Conservation (phyloP, 1,284 basidiomycete genomes). For the Cryptococcus sp. region DNA sequence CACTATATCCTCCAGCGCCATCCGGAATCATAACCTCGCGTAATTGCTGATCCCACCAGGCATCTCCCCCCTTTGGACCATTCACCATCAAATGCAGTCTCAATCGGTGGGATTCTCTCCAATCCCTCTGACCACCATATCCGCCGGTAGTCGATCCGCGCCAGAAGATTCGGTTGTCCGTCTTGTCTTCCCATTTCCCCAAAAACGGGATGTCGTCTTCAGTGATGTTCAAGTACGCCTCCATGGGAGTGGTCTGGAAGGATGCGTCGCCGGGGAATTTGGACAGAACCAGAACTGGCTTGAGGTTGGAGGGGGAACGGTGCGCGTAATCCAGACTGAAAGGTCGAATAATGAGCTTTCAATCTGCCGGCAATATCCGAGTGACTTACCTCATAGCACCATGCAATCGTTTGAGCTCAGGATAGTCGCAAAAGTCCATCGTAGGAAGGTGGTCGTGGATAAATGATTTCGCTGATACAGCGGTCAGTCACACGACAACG, state of each 20-base stretch:
- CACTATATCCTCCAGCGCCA: constrained; percentile 40
- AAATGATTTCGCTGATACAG: constrained; percentile 46
- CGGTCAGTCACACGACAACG: background rate
- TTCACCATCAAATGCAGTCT: constrained; percentile 53
- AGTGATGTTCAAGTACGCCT: constrained; percentile 49
- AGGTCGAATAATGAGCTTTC: too few relatives aligned
- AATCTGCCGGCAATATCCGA: too few relatives aligned
- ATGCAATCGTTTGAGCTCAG: constrained; percentile 52
- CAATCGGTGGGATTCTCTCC: constrained; percentile 53
- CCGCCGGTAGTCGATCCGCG: constrained; percentile 54
- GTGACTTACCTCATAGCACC: constrained; percentile 47
- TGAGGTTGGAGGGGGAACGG: constrained; percentile 48
- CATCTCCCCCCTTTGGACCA: constrained; percentile 48
- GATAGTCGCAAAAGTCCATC: constrained; percentile 58
- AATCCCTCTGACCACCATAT: constrained; percentile 46
- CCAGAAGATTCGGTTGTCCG: constrained; percentile 53
- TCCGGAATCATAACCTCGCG: constrained; percentile 51
- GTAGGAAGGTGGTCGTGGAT: constrained; percentile 56
- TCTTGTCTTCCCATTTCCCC: constrained; percentile 50
- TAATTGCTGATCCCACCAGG: constrained; percentile 35
- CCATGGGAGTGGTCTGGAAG: constrained; percentile 49
- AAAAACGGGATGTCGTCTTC: constrained; percentile 34
- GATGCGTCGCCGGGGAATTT: constrained; percentile 52
- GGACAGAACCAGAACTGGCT: constrained; percentile 50
- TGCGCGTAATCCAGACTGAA: constrained; percentile 46